Conservation (phyloP, 164 flowering plant species). For the Chimonanthus salicifolius region DNA sequence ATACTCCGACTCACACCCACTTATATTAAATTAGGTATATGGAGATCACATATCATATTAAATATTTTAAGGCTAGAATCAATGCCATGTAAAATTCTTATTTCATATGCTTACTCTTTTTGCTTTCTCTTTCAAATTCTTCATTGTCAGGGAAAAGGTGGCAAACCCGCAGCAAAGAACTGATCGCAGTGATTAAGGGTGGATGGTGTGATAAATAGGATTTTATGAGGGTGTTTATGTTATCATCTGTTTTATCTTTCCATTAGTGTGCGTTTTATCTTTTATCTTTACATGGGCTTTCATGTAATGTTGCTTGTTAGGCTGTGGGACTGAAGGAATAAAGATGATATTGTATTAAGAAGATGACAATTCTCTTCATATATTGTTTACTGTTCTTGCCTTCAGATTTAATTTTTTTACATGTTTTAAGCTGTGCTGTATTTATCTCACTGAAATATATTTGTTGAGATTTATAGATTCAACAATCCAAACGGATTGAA, state of each 20-base stretch:
- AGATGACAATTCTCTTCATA: background rate
- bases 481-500: too few relatives aligned
- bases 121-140: background rate
- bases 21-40: too few relatives aligned
- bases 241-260: background rate
- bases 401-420: too few relatives aligned
- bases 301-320: background rate
- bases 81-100: too few relatives aligned
- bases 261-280: background rate
- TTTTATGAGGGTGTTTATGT: background rate
- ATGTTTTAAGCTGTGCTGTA: too few relatives aligned
- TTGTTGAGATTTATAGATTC: too few relatives aligned
- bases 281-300: background rate
- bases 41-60: background rate
- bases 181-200: background rate
- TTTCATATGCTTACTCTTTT: background rate
- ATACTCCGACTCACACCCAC: too few relatives aligned
- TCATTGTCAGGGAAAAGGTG: conserved; percentile 1
- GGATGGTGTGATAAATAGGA: background rate
- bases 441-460: too few relatives aligned
- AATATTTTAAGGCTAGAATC: background rate
- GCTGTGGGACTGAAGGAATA: background rate
- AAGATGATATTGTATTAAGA: background rate
- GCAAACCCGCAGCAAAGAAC: conserved; percentile 5
- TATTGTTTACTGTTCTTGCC: too few relatives aligned